Evolutionary conservation across 208 protist species (phyloP), one percentile per base, ranked within the genome.

Genomic region (Novymonas esmeraldas): DNA sequence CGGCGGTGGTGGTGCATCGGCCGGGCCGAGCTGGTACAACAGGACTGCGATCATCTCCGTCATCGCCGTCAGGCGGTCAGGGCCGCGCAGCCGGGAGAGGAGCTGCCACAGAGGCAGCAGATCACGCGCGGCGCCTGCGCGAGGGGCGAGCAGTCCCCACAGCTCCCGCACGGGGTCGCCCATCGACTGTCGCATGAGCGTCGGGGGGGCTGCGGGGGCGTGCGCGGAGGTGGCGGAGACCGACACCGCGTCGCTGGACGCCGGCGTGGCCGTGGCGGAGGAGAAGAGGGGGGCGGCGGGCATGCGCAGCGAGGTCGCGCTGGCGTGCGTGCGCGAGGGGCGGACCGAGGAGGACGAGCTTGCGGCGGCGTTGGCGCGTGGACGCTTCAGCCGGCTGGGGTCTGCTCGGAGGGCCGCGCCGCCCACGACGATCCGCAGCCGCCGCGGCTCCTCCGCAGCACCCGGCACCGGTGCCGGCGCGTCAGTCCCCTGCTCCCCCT

Each of bases 61-160:
- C 16, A 74, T 59, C 4, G 48, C 60, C n/a, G 52, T 34, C 39
- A 54, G 45, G 22, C 58, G 69, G 24, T 74, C 52, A 0, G 49
- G 1, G 24, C 52, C 60, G 44, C 44, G 60, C 28, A 74, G 42
- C n/a, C 28, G 41, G 33, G 22, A 38, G 49, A 74, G 69, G n/a
- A 44, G 45, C 38, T 74, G 48, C 69, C 69, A 74, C 44, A 74
- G 69, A 42, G 69, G 52, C n/a, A 65, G 36, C 9, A 67, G 67
- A 4, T 54, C 61, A 22, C 58, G 60, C 24, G 60, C 59, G 9
- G 60, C 61, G 22, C 62, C 69, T 0, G 69, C 67, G 52, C 61
- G 61, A 7, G 50, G 26, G 29, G 69, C 60, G 20, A 74, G 60
- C n/a, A 56, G 26, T 2, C 29, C 26, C 69, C 69, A 74, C 18